phyloP scores from a whole-genome alignment of 169 alveolate species.

The Cryptosporidium muris region DNA sequence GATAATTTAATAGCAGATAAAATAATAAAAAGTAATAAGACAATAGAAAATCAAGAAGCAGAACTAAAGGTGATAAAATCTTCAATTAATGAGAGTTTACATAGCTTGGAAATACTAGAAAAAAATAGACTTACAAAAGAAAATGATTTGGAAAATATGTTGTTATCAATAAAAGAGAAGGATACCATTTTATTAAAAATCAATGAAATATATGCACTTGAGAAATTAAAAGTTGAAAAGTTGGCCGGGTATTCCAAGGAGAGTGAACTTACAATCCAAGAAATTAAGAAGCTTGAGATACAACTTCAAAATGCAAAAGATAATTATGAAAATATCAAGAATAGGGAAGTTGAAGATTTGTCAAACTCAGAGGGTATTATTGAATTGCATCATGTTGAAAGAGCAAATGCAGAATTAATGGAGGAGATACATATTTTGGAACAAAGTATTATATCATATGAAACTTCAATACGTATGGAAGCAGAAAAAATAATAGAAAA shows the following conservation, averaged over 20 bases:
- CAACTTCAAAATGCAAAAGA: conserved; percentile 1
- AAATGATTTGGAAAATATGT: too few species aligned
- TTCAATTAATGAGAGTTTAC: not conserved
- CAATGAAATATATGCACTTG: too few species aligned
- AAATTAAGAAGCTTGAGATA: not conserved
- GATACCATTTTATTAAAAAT: too few species aligned
- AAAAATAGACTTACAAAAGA: not conserved
- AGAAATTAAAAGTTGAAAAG: too few species aligned
- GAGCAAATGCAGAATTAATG: not conserved
- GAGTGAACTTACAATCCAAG: not conserved
- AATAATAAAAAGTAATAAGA: not conserved
- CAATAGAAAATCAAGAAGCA: not conserved
- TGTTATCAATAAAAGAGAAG: too few species aligned
- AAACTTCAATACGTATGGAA: conserved; percentile 8
- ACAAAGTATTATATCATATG: not conserved
- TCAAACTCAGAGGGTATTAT: not conserved
- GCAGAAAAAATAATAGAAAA: not conserved
- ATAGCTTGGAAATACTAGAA: conserved; percentile 13
- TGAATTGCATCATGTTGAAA: not conserved
- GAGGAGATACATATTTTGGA: conserved; percentile 5
- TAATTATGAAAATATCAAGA: not conserved
- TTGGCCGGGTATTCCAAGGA: not conserved
- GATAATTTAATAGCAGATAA: conserved; percentile 29
- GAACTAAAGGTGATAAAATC: not conserved
- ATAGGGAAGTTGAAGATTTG: not conserved